Conservation (phyloP, 1,139 yeast species). For the Arxiozyma slooffiae region DNA sequence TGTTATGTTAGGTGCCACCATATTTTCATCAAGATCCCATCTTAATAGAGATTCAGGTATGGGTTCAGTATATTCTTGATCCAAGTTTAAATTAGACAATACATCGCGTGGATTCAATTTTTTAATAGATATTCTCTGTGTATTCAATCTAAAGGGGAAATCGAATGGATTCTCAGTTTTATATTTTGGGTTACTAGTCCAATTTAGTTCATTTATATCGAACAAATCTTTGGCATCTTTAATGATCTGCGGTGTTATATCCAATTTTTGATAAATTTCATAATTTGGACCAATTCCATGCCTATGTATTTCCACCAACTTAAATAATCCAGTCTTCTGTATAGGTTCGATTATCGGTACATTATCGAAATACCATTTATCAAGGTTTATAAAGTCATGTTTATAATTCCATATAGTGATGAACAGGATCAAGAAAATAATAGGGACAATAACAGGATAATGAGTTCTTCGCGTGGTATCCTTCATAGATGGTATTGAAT, state of each 20-base stretch:
- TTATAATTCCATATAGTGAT: not conserved
- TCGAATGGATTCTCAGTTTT: slow-evolving; percentile 22
- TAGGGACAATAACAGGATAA: not conserved
- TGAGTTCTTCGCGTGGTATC: not conserved
- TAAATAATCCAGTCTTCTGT: slow-evolving; percentile 5
- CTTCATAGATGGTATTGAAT: not conserved
- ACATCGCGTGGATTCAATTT: slow-evolving; percentile 51
- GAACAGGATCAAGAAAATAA: not conserved
- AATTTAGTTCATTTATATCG: not conserved
- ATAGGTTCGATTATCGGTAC: not conserved
- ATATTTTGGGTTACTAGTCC: slow-evolving; percentile 4
- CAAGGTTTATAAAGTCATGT: not conserved
- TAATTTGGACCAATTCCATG: slow-evolving; percentile 15
- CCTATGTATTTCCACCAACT: slow-evolving; percentile 13
- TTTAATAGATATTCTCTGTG: slow-evolving; percentile 28
- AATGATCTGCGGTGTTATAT: slow-evolving; percentile 5
- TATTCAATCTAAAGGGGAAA: slow-evolving; percentile 14
- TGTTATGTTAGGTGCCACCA: slow-evolving; percentile 59
- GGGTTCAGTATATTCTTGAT: slow-evolving; percentile 30
- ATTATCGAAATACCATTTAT: not conserved
- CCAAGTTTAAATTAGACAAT: slow-evolving; percentile 38
- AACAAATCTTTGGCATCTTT: slow-evolving; percentile 4
- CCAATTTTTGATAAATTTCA: slow-evolving; percentile 12
- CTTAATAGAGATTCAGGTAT: slow-evolving; percentile 24
- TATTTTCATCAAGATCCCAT: slow-evolving; percentile 55